Evolutionary conservation across 2,329 filamentous ascomycete species (phyloP), one percentile per base, ranked within the genome.

Genomic region (Sporothrix protearum): DNA sequence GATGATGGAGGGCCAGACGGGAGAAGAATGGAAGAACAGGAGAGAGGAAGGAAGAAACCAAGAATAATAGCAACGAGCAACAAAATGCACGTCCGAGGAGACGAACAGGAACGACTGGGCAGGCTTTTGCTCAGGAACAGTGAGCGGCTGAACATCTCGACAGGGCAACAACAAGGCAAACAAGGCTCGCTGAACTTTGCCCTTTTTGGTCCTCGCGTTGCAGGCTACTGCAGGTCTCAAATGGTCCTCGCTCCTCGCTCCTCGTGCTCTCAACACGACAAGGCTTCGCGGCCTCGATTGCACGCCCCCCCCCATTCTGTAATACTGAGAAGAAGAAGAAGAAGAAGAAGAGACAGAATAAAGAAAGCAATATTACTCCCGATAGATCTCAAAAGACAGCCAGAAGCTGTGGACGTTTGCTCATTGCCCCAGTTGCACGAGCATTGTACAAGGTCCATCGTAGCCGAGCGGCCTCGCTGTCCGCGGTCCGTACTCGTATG

Each of bases 61-160:
- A 33, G 16, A 33, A n/a, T n/a, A n/a, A n/a, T n/a, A n/a, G n/a
- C n/a, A n/a, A n/a, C n/a, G n/a, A 33, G 28, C 28, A 28, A 42
- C 19, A 33, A 63, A 63, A 63, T 63, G 57, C 57, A 63, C 33
- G 57, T 63, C 57, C 57, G 16, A 57, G 28, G 53, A 33, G 14
- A 57, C 53, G 28, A 57, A 28, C 49, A 59, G 30, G 30, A 30
- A 59, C 42, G 14, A 47, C 7, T 61, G 2, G n/a, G 30, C 57
- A 42, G n/a, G 57, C 39, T 57, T 57, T 33, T 55, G 51, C 51
- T 22, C 10, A 28, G 51, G 51, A 55, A 47, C 42, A 47, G 42
- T 47, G 42, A 47, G 42, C 42, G 42, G 42, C 42, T 47, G 42
- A 47, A 9, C 51, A 28, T 55, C 51, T 30, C 51, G 25, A 28